phyloP scores from a whole-genome alignment of 345 rosid species.

The Abelmoschus esculentus region DNA sequence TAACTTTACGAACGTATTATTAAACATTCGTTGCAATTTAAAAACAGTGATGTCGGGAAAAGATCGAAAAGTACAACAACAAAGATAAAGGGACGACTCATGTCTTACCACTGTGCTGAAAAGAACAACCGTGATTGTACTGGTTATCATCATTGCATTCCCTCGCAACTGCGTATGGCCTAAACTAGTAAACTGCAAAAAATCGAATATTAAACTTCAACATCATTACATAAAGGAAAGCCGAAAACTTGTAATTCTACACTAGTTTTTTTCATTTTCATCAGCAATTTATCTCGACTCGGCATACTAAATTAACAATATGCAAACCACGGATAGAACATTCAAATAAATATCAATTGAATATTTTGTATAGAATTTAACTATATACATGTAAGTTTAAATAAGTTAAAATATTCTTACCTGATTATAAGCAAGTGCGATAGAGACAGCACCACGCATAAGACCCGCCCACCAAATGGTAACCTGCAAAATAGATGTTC shows the following conservation, averaged over 20 bases:
- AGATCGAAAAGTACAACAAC: not conserved
- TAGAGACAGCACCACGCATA: conserved; percentile 94
- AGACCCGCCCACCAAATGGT: conserved; percentile 99
- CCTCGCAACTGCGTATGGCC: conserved; percentile 56
- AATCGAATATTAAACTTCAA: not conserved
- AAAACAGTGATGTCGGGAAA: not conserved
- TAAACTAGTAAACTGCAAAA: conserved; percentile 55
- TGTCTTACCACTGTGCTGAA: conserved; percentile 82
- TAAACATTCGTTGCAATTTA: not conserved
- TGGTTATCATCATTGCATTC: conserved; percentile 87
- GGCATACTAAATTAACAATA: not conserved
- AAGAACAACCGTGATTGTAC: conserved; percentile 88
- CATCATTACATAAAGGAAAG: not conserved
- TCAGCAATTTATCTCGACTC: not conserved
- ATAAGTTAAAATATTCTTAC: conserved; percentile 23
- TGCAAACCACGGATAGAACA: not conserved
- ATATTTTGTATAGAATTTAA: no score
- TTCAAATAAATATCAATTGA: not conserved
- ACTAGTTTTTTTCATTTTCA: not conserved
- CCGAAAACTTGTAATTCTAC: not conserved
- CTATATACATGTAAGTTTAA: not conserved
- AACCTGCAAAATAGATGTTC: conserved; percentile 34
- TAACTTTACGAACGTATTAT: not conserved
- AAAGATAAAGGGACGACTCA: not conserved
- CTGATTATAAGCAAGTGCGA: conserved; percentile 98